Base-by-base conservation (phyloP, 2,329 filamentous ascomycete genomes). In the Grosmannia clavigera region DNA sequence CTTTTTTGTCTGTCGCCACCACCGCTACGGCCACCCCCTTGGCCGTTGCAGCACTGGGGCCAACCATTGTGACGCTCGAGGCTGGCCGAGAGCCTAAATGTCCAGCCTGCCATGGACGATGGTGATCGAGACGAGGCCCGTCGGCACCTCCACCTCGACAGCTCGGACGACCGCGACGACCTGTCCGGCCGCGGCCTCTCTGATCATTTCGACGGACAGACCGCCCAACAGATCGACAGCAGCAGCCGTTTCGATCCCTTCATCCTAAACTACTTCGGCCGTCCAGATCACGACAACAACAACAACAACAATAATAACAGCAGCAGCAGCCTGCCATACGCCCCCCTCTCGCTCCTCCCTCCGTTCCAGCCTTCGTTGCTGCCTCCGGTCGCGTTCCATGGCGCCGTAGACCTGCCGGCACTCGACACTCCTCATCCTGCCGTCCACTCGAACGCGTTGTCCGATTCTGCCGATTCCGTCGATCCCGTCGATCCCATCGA, bases 81-180 rank as follows among this genome's bases (percentile, higher is more conserved):
- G 48, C 57, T 50, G 40, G 56, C 56, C 31, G 63, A 53, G 59
- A 64, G 64, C 68, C 70, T 70, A 72, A 72, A 73, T 72, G 71
- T 71, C 62, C 65, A 64, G 65, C 63, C 66, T 67, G 76, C 73
- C 71, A 81, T 80, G 77, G 76, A 79, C 72, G 70, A 70, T 68
- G 72, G 70, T 70, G 72, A 71, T 69, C 72, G 70, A 72, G 71
- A 76, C 69, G 72, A 75, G 69, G 73, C 72, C 68, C 69, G 25
- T 27, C 50, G 68, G 67, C 62, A 64, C 61, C 66, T 64, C 64
- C 65, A 67, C 64, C 64, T 65, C 63, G 62, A 65, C 59, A 61
- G 63, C 38, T 11, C 48, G 27, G 46, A 61, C 64, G 63, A 67
- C 63, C 63, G 38, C 3, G 38, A 67, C 64, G 58, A 66, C 62